Base-by-base conservation (phyloP, 305 asterid species). In the Stenogyne calaminthoides region DNA sequence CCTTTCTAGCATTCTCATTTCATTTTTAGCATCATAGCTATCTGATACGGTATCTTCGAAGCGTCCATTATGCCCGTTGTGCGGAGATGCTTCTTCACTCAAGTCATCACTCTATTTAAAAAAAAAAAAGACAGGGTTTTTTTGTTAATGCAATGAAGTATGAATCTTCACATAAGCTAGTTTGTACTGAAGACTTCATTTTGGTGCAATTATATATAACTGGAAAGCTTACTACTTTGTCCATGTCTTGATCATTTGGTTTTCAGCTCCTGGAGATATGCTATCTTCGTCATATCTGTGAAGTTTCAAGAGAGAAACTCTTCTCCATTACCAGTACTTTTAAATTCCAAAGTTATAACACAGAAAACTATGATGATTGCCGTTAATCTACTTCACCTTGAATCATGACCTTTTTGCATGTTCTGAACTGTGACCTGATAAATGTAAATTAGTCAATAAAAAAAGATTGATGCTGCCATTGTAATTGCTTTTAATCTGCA, bases 341-440 rank as follows among this genome's bases (percentile, higher is more conserved):
- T 70, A 65, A 47, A 18, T 44, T 37, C 34, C 51, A 25, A 40
- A 60, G 46, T 16, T 67, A 46, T 0, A 27, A 67, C 54, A 62
- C 42, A 68, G 34, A 69, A 71, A 29, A 56, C 40, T 56, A 70
- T 18, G 46, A 64, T 56, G 27, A 56, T 55, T 29, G 34, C 68
- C 63, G 77, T 55, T 61, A 70, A 74, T 75, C 36, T 18, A 67
- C 57, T 25, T 82, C 78, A 91, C 97, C 98, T 93, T 77, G 85
- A 77, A 64, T 83, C 89, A 60, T 76, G 32, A 49, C 75, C 77
- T 77, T 84, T 88, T 71, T 90, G 84, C 85, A 85, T 78, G 86
- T 78, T 90, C 84, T 94, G 92, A 81, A 91, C 86, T 76, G 90
- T 84, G 72, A 94, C 92, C 99, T 94, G 96, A 72, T 19, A 62